Evolutionary conservation across 805 yeast genomes (phyloP), one percentile per base, ranked within the genome.

Genomic region (Limtongia smithiae): DNA sequence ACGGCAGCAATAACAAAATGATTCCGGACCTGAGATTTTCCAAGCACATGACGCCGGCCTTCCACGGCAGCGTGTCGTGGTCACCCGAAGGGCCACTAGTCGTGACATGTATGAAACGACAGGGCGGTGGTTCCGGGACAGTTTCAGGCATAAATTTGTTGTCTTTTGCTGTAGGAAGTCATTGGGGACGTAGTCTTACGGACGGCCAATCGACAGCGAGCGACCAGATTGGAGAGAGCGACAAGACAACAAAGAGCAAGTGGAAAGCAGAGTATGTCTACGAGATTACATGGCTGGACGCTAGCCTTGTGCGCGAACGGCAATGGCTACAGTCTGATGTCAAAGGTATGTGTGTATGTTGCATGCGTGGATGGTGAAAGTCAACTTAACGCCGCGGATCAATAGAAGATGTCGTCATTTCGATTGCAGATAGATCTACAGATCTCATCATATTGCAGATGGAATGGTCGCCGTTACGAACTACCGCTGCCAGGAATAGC

Each of bases 61-160:
- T 37, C 34, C 32, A 21, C 36, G 37, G 37, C 35, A 44, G 45
- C 37, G 12, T 43, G 11, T 33, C 22, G 30, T 45, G 48, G 46
- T 52, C 57, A 15, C 42, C 48, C 5, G 57, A 52, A 15, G 57
- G 57, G 15, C 11, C 41, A 7, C 32, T 52, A n/a, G 48, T 46
- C 7, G 17, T 38, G 18, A 27, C 40, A 11, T 22, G 43, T 15
- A 15, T 36, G 12, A 42, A 31, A 21, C 14, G 42, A n/a, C 17
- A n/a, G 18, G 46, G 35, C 1, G 36, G 24, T 5, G 36, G 37
- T 12, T 14, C 31, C 4, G 7, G 12, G n/a, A 33, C 15, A 9
- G 28, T 14, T 8, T n/a, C 50, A 2, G 55, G 46, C 7, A 32
- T 51, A 12, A 34, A 39, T 21, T 25, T 38, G 5, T 7, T 52